Evolutionary conservation across 768 basidiomycete genomes (phyloP).

Genomic region (Mycena filopes): DNA sequence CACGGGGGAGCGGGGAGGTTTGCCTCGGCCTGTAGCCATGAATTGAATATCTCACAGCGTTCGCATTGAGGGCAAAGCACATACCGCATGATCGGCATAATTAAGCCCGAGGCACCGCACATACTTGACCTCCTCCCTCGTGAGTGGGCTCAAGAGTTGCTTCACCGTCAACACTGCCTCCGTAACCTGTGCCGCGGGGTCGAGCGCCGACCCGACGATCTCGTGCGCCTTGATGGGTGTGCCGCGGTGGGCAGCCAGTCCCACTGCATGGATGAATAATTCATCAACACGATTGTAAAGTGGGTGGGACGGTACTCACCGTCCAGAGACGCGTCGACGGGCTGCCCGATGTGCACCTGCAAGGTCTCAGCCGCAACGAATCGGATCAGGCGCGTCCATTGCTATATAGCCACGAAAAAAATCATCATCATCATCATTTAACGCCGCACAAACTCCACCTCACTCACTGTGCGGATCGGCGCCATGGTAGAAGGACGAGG

Average conservation of each 20-base stretch:
- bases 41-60: not conserved
- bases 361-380: conserved; percentile 83
- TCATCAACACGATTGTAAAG: too few species aligned
- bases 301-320: conserved; percentile 53
- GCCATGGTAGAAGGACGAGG: too few species aligned
- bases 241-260: conserved; percentile 62
- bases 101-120: conserved; percentile 86
- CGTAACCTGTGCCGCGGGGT: conserved; percentile 73
- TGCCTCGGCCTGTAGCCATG: conserved; percentile 64
- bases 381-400: conserved; percentile 86
- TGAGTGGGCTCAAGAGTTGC: conserved; percentile 74
- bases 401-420: conserved; percentile 45
- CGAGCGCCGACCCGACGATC: conserved; percentile 76
- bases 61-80: conserved; percentile 31
- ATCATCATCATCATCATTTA: not conserved
- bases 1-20: conserved; percentile 73
- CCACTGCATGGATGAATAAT: too few species aligned
- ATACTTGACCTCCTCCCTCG: conserved; percentile 71
- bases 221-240: conserved; percentile 74
- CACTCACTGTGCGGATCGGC: too few species aligned
- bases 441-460: too few species aligned
- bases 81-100: conserved; percentile 84
- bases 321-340: conserved; percentile 73
- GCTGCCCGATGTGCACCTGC: conserved; percentile 81
- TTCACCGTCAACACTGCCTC: conserved; percentile 74